These are phyloP conservation scores for Talaromyces amestolkiae DNA, from an alignment of 2,329 filamentous ascomycete genomes.

Conservation along the genomic window DNA sequence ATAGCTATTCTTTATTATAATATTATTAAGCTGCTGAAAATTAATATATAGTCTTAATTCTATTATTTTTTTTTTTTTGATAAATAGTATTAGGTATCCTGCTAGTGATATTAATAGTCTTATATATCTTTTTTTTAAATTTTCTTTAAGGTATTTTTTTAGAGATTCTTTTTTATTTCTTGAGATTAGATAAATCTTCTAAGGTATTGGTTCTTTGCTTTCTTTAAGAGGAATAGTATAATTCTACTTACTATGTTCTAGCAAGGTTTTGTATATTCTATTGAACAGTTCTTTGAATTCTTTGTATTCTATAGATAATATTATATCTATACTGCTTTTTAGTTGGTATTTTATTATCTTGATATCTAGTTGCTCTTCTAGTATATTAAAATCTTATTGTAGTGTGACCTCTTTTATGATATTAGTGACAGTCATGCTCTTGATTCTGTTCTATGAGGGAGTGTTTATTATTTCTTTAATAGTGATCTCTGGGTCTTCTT, in stretches of 20 bases:
- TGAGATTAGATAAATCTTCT: slow-evolving; percentile 10
- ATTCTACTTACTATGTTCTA: slow-evolving; percentile 1
- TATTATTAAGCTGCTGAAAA: not conserved
- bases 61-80: not conserved
- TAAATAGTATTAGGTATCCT: not conserved
- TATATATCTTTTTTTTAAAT: slow-evolving; percentile 25
- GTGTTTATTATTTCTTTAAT: not conserved
- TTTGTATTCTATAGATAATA: slow-evolving; percentile 12
- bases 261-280: slow-evolving; percentile 11
- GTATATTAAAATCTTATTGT: too few relatives aligned
- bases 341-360: too few relatives aligned
- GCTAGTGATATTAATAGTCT: not conserved
- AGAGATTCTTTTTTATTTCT: not conserved
- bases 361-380: too few relatives aligned
- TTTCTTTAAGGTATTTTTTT: slow-evolving; percentile 2
- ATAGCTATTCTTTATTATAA: not conserved
- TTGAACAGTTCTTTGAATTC: slow-evolving; percentile 14
- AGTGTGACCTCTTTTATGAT: not conserved
- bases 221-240: slow-evolving; percentile 10
- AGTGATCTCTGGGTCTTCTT: not conserved
- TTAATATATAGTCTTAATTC: not conserved
- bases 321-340: slow-evolving; percentile 4
- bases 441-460: not conserved
- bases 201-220: slow-evolving; percentile 1
- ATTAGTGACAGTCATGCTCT: not conserved